These are phyloP conservation scores for Lasiosphaeris hirsuta DNA, from an alignment of 495 filamentous ascomycete genomes.

Conservation along the genomic window DNA sequence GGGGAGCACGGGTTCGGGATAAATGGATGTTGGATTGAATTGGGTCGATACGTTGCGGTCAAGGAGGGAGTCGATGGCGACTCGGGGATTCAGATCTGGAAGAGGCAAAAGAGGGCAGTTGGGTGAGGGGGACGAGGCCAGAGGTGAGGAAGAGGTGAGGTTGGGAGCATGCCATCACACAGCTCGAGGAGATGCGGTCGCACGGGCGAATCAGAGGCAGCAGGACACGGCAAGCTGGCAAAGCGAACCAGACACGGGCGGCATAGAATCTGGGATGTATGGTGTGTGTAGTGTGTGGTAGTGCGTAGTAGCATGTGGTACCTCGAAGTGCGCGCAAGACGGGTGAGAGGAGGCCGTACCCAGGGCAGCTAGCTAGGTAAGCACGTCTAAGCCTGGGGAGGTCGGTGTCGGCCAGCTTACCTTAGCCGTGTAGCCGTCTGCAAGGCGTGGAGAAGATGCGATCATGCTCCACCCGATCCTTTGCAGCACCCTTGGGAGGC, in stretches of 20 bases:
- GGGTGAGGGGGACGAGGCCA: constrained; percentile 2
- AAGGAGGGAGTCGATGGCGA: no score
- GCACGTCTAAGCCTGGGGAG: neutral
- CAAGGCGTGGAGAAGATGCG: constrained; percentile 3
- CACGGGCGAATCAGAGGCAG: constrained; percentile 23
- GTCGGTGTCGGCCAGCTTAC: neutral
- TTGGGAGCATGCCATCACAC: constrained; percentile 16
- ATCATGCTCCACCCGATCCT: neutral
- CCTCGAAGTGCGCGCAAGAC: neutral
- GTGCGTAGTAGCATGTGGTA: neutral
- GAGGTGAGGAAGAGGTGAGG: constrained; percentile 11
- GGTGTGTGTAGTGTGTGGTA: no score
- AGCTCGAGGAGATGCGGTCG: constrained; percentile 17
- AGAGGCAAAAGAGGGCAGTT: neutral
- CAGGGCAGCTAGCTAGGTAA: neutral
- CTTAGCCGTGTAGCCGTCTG: constrained; percentile 1
- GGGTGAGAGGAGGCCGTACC: neutral
- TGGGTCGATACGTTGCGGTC: no score
- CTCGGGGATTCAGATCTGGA: neutral
- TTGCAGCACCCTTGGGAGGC: no score
- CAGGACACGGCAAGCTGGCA: neutral
- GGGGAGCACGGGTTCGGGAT: no score
- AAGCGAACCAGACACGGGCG: neutral
- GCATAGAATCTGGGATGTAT: neutral
- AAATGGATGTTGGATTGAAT: no score